Conservation (phyloP, 805 yeast species). For the Candida taoyuanica region DNA sequence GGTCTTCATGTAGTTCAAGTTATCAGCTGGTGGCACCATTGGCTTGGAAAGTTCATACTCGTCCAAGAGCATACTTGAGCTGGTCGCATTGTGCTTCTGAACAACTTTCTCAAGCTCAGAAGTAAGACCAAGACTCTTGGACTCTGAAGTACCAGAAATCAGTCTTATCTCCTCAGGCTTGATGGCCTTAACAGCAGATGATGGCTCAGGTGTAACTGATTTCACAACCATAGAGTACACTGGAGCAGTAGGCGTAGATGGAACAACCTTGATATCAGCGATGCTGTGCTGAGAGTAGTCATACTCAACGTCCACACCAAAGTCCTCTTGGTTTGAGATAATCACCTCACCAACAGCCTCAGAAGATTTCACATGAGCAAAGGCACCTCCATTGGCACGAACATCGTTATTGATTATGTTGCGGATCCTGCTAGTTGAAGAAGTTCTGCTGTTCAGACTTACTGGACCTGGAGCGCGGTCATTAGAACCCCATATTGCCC, state of each 20-base stretch:
- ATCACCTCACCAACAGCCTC: slow-evolving; percentile 18
- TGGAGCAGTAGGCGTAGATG: neutral
- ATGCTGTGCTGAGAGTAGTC: slow-evolving; percentile 9
- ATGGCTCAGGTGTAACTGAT: slow-evolving; percentile 1
- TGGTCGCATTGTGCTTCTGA: too few species aligned
- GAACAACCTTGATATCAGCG: neutral
- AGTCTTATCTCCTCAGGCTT: too few species aligned
- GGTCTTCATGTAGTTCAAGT: slow-evolving; percentile 11
- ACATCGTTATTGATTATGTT: slow-evolving; percentile 13
- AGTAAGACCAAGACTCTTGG: too few species aligned
- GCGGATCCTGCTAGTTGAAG: slow-evolving; percentile 15
- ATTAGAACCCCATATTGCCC: slow-evolving; percentile 24
- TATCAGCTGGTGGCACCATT: slow-evolving; percentile 12
- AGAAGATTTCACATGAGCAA: slow-evolving; percentile 17
- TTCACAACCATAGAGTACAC: slow-evolving; percentile 3
- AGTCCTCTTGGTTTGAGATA: slow-evolving; percentile 17
- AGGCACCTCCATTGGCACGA: slow-evolving; percentile 11
- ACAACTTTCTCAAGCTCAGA: too few species aligned
- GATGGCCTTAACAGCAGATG: slow-evolving; percentile 13
- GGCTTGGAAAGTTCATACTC: slow-evolving; percentile 12
- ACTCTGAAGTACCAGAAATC: too few species aligned
- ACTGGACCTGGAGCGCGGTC: slow-evolving; percentile 1
- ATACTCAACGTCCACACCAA: slow-evolving; percentile 23
- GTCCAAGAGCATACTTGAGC: slow-evolving; percentile 6
- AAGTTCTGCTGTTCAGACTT: slow-evolving; percentile 4